Evolutionary conservation across 2,329 filamentous ascomycete species (phyloP).

Genomic region (Orbilia javanica): DNA sequence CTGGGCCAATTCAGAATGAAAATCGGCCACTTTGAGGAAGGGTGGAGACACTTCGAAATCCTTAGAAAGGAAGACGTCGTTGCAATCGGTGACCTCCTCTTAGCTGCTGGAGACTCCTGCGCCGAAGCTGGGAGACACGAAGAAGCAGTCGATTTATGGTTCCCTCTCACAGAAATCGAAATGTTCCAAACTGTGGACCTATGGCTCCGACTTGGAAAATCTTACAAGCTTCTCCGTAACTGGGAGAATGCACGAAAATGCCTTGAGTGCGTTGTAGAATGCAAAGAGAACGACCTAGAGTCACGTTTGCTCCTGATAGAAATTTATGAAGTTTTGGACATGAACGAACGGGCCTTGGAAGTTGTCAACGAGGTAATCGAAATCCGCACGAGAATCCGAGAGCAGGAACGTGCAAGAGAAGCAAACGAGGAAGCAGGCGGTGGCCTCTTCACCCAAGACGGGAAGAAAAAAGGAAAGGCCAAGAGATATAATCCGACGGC

Average conservation of each 20-base stretch:
- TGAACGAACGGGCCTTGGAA: slow-evolving; percentile 81
- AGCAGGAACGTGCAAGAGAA: slow-evolving; percentile 58
- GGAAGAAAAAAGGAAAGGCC: slow-evolving; percentile 38
- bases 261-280: slow-evolving; percentile 54
- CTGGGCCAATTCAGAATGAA: slow-evolving; percentile 85
- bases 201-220: slow-evolving; percentile 73
- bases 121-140: slow-evolving; percentile 69
- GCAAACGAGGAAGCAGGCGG: slow-evolving; percentile 53
- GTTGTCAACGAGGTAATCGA: slow-evolving; percentile 81
- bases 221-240: slow-evolving; percentile 75
- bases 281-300: slow-evolving; percentile 44
- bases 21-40: slow-evolving; percentile 77
- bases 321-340: slow-evolving; percentile 81
- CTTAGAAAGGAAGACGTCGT: slow-evolving; percentile 74
- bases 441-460: slow-evolving; percentile 36
- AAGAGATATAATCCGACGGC: slow-evolving; percentile 55
- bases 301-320: slow-evolving; percentile 63
- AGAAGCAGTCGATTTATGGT: slow-evolving; percentile 73
- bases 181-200: slow-evolving; percentile 70
- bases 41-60: slow-evolving; percentile 77
- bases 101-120: slow-evolving; percentile 75
- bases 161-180: slow-evolving; percentile 69
- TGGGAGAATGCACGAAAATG: slow-evolving; percentile 53
- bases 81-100: slow-evolving; percentile 82
- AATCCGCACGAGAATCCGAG: slow-evolving; percentile 69